Conservation (phyloP, 352 stramenopile genomes). For the Globisporangium viniferum region DNA sequence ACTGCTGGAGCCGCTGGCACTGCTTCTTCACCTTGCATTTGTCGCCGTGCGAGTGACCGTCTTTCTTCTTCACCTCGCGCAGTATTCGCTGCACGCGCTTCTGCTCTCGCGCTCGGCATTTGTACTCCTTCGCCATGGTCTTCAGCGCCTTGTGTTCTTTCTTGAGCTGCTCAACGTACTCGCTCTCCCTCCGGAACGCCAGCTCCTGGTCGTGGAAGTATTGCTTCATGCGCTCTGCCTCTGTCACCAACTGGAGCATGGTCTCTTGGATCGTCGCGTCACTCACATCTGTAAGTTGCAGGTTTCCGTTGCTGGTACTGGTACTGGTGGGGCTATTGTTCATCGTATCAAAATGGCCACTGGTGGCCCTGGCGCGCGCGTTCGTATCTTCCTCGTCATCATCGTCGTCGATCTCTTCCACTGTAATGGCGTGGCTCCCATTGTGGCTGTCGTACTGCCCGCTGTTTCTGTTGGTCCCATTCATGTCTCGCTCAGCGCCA, state of each 20-base stretch:
- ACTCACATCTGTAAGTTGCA: conserved; percentile 9
- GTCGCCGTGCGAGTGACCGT: conserved; percentile 11
- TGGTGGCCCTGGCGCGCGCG: not conserved
- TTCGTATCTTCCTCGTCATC: not conserved
- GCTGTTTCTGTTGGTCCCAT: conserved; percentile 1
- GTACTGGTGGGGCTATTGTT: not conserved
- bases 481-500: not conserved
- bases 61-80: conserved; percentile 17
- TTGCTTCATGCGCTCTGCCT: conserved; percentile 33
- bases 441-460: not conserved
- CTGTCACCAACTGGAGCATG: conserved; percentile 25
- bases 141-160: conserved; percentile 40
- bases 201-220: conserved; percentile 36
- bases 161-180: conserved; percentile 28
- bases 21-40: conserved; percentile 39
- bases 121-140: conserved; percentile 33
- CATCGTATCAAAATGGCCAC: not conserved
- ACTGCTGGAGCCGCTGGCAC: conserved; percentile 33
- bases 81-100: conserved; percentile 34
- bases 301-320: not conserved
- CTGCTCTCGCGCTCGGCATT: conserved; percentile 30
- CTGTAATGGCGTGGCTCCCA: not conserved
- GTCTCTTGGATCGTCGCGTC: conserved; percentile 30
- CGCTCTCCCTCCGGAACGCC: conserved; percentile 24
- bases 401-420: conserved; percentile 19